Evolutionary conservation across 495 filamentous ascomycete genomes (phyloP), one percentile per base, ranked within the genome.

Genomic region (Peziza echinospora): DNA sequence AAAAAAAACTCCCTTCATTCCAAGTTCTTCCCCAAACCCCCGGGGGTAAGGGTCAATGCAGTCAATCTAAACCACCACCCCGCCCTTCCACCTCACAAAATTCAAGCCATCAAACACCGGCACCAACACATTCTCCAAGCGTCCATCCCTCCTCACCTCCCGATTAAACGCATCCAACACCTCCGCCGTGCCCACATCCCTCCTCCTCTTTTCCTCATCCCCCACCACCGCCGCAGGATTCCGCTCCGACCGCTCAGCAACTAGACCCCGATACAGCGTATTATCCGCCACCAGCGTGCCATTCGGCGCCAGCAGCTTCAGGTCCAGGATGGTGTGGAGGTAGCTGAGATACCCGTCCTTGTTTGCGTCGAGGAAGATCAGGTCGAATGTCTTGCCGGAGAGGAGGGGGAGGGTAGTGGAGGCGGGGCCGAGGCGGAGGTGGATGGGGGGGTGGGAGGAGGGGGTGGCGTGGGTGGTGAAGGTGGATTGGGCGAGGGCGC

Each of bases 81-180:
- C 26, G 26, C n/a, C 42, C 48, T 49, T 53, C n/a, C 50, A 44
- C 25, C 58, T 55, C 24, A 63, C 56, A 17, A 57, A 51, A 21
- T 53, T 63, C n/a, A 63, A 19, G 23, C 61, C 61, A 41, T 63
- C 62, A 41, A 56, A 63, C 9, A 50, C 56, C 0, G 62, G 62
- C 10, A 64, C 17, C 16, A 64, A 21, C n/a, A 61, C 43, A 21
- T 48, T 51, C 24, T 63, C 62, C 5, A 64, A 37, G 5, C 52
- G 39, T 13, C 50, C 46, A 25, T 61, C 47, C 7, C 51, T 52
- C 47, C 41, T 50, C 17, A 60, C 54, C 26, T 45, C 48, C 28
- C 53, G 49, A 47, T 60, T 60, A 39, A 64, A 60, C 40, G 30
- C 48, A 39, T 55, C 48, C 10, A 62, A 21, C 1, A 26, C 30